phyloP scores from a whole-genome alignment of 768 basidiomycete species.

The Xerocomus brunneocitrinus region DNA sequence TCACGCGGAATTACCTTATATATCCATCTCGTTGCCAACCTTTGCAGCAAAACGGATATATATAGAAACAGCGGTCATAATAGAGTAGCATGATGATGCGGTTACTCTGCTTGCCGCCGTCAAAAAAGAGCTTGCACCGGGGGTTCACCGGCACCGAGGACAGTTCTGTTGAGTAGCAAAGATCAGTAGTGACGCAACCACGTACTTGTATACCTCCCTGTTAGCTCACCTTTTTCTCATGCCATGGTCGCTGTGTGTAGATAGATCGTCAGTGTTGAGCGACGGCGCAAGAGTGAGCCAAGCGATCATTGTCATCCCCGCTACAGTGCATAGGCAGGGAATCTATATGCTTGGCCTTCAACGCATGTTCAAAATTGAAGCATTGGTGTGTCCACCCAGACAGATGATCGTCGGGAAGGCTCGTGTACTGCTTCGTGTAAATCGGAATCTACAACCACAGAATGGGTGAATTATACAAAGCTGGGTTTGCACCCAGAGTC shows the following conservation, averaged over 20 bases:
- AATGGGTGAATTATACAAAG: background rate
- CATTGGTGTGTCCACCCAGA: conserved; percentile 81
- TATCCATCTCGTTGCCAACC: too few relatives aligned
- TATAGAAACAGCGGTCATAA: too few relatives aligned
- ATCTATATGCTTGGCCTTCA: conserved; percentile 68
- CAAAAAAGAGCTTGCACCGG: too few relatives aligned
- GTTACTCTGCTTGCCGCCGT: too few relatives aligned
- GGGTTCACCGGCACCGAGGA: too few relatives aligned
- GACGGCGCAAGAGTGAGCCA: conserved; percentile 56
- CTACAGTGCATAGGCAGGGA: conserved; percentile 89
- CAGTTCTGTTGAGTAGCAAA: too few relatives aligned
- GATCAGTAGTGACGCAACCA: conserved; percentile 39
- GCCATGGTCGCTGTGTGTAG: conserved; percentile 62
- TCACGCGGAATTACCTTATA: too few relatives aligned
- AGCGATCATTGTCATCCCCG: conserved; percentile 97
- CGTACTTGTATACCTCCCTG: conserved; percentile 81
- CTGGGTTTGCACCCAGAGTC: conserved; percentile 72
- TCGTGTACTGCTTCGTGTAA: conserved; percentile 98
- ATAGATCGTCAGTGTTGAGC: conserved; percentile 7
- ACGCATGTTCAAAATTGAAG: conserved; percentile 79
- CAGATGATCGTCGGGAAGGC: conserved; percentile 69
- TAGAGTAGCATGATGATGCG: too few relatives aligned
- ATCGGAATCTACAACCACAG: conserved; percentile 67
- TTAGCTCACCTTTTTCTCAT: conserved; percentile 73
- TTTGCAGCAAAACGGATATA: too few relatives aligned